phyloP scores from a whole-genome alignment of 441 rosid genomes.

The Erysimum pusillum region DNA sequence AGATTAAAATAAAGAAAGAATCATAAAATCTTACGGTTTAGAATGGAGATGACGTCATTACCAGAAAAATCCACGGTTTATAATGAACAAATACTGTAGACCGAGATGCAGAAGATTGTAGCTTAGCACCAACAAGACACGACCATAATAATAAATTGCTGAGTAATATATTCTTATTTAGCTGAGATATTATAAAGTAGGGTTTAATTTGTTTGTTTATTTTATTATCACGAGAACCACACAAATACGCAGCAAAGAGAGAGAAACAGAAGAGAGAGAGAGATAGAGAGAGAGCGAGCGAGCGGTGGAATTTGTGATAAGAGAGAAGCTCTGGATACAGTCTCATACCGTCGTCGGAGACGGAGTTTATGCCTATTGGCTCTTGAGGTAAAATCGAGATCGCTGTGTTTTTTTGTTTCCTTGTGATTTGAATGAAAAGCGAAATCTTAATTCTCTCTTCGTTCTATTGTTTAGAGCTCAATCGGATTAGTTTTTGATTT shows the following conservation, averaged over 20 bases:
- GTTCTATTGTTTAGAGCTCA: constrained; percentile 10
- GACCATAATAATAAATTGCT: constrained; percentile 24
- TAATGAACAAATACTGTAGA: not conserved
- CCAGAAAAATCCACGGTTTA: not conserved
- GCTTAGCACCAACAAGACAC: constrained; percentile 9
- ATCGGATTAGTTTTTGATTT: constrained; percentile 32
- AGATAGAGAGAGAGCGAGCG: constrained; percentile 14
- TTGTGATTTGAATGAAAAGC: not conserved
- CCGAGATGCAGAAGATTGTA: constrained; percentile 7
- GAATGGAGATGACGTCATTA: not conserved
- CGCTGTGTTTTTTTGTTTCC: not conserved
- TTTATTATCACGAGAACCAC: constrained; percentile 44
- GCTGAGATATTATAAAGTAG: constrained; percentile 35
- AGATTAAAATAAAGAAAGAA: not conserved
- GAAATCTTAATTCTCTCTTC: not conserved
- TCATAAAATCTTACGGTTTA: not conserved
- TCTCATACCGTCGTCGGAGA: constrained; percentile 72
- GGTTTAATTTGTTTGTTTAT: constrained; percentile 24
- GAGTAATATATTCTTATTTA: constrained; percentile 13
- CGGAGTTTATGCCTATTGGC: constrained; percentile 85
- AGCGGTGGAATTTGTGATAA: constrained; percentile 35
- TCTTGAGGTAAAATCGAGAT: constrained; percentile 57
- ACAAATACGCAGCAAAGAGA: constrained; percentile 35
- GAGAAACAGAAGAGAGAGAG: constrained; percentile 28
- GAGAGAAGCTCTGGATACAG: constrained; percentile 70